These are phyloP conservation scores for Thelonectria olida DNA, from an alignment of 2,329 filamentous ascomycete genomes.

Conservation along the genomic window DNA sequence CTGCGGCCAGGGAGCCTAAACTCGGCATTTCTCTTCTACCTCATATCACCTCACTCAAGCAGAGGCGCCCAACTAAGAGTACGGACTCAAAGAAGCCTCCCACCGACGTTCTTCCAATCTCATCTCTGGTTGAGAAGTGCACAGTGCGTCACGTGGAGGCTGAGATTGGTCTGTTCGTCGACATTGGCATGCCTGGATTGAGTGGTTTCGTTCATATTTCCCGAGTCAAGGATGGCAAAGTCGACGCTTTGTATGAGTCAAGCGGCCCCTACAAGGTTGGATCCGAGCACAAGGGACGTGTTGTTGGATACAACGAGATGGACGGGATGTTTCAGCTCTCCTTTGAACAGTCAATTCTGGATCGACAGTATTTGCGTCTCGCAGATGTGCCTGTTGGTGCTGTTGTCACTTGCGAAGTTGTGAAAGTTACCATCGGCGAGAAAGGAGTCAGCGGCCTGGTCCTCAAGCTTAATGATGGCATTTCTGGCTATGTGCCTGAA, in stretches of 20 bases:
- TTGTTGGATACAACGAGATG: conserved; percentile 86
- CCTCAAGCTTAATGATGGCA: conserved; percentile 84
- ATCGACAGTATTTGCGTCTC: conserved; percentile 89
- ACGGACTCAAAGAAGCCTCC: conserved; percentile 57
- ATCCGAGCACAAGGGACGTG: conserved; percentile 80
- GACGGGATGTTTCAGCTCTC: conserved; percentile 89
- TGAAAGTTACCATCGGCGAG: conserved; percentile 82
- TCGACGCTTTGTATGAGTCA: conserved; percentile 81
- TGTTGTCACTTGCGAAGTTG: conserved; percentile 82
- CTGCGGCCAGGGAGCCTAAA: conserved; percentile 80
- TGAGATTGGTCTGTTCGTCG: conserved; percentile 82
- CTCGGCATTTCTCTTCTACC: conserved; percentile 88
- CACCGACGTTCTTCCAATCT: conserved; percentile 71
- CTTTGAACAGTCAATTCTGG: conserved; percentile 81
- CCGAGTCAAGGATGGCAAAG: conserved; percentile 86
- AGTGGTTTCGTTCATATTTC: conserved; percentile 96
- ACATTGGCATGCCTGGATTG: conserved; percentile 70
- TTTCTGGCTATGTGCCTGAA: conserved; percentile 88
- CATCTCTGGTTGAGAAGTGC: conserved; percentile 79
- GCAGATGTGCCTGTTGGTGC: conserved; percentile 88
- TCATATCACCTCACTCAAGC: conserved; percentile 75
- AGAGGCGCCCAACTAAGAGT: conserved; percentile 49
- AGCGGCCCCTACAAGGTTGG: conserved; percentile 82
- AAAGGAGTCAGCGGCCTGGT: conserved; percentile 84
- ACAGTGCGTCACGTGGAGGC: conserved; percentile 83